A percentile compares a stretch with the other conserved stretches of the same genome.
These are phyloP conservation scores for Mycena citricolor DNA, from an alignment of 1,284 basidiomycete genomes.

Conservation along the genomic window DNA sequence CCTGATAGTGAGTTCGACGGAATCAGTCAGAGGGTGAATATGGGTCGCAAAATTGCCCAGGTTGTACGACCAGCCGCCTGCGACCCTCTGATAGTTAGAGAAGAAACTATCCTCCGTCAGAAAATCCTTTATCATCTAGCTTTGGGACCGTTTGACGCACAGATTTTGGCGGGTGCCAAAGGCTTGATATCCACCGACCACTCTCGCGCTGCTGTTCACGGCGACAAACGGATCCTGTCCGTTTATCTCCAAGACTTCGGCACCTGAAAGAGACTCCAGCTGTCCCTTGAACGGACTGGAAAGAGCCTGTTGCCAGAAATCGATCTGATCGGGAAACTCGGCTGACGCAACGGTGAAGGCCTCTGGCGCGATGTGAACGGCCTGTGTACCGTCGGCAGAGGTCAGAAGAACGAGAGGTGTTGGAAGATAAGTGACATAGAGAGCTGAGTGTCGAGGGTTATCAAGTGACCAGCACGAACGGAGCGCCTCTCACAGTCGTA, in stretches of 20 bases:
- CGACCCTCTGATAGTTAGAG: constrained; percentile 38
- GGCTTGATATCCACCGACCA: constrained; percentile 44
- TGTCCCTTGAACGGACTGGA: constrained; percentile 47
- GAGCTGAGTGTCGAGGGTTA: constrained; percentile 30
- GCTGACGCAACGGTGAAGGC: constrained; percentile 52
- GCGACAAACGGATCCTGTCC: constrained; percentile 51
- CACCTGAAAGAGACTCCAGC: constrained; percentile 50
- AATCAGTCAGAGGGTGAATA: constrained; percentile 52
- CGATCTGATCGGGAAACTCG: constrained; percentile 53
- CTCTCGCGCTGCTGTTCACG: constrained; percentile 51
- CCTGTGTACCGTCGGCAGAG: constrained; percentile 43
- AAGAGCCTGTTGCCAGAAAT: constrained; percentile 56
- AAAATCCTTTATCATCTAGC: not conserved
- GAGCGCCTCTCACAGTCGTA: constrained; percentile 46
- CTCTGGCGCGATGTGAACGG: constrained; percentile 57
- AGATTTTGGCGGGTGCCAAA: constrained; percentile 53
- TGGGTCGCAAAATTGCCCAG: constrained; percentile 65
- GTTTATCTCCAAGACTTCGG: constrained; percentile 53
- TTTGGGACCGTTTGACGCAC: constrained; percentile 30
- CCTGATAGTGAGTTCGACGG: constrained; percentile 48
- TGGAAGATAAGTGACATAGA: constrained; percentile 55
- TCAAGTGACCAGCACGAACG: not conserved
- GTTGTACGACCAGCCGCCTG: constrained; percentile 52
- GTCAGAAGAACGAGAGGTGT: constrained; percentile 53
- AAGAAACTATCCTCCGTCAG: constrained; percentile 37